Evolutionary conservation across 1,284 basidiomycete species (phyloP).

Genomic region (Trichosporon sp.): DNA sequence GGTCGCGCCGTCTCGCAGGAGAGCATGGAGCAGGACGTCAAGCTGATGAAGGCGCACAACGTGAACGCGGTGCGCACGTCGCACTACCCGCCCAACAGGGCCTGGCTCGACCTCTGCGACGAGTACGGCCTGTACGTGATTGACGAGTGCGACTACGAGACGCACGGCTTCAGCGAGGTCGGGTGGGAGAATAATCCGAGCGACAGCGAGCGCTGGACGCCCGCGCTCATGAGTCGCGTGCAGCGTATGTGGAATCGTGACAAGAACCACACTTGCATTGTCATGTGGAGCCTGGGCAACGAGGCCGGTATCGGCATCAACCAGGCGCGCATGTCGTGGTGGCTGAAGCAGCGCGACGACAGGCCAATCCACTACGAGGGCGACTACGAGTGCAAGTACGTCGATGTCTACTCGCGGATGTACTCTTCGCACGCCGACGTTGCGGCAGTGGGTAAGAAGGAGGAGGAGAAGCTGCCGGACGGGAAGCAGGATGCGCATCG

Average conservation of each 20-base stretch:
- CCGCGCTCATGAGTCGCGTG: conserved; percentile 33
- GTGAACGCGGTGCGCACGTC: conserved; percentile 38
- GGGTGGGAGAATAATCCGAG: conserved; percentile 34
- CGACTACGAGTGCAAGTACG: conserved; percentile 31
- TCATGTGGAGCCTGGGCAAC: conserved; percentile 43
- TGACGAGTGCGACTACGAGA: conserved; percentile 40
- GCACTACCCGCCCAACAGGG: conserved; percentile 40
- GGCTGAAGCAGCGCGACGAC: conserved; percentile 32
- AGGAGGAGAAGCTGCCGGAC: conserved; percentile 23
- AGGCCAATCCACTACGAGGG: conserved; percentile 40
- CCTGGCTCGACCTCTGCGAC: conserved; percentile 40
- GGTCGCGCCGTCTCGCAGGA: conserved; percentile 32
- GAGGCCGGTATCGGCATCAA: conserved; percentile 37
- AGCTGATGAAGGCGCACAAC: conserved; percentile 39
- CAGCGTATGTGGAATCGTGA: conserved; percentile 37
- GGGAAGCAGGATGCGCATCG: conserved; percentile 24
- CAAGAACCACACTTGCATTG: conserved; percentile 40
- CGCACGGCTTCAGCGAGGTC: conserved; percentile 36
- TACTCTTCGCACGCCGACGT: conserved; percentile 34
- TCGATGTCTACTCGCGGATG: conserved; percentile 40
- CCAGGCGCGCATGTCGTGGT: conserved; percentile 35
- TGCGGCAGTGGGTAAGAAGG: conserved; percentile 27
- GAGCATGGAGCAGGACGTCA: conserved; percentile 37
- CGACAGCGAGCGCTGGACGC: conserved; percentile 26
- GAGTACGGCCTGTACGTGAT: conserved; percentile 41